Conservation (phyloP, 805 yeast genomes). For the Hanseniaspora guilliermondii region DNA sequence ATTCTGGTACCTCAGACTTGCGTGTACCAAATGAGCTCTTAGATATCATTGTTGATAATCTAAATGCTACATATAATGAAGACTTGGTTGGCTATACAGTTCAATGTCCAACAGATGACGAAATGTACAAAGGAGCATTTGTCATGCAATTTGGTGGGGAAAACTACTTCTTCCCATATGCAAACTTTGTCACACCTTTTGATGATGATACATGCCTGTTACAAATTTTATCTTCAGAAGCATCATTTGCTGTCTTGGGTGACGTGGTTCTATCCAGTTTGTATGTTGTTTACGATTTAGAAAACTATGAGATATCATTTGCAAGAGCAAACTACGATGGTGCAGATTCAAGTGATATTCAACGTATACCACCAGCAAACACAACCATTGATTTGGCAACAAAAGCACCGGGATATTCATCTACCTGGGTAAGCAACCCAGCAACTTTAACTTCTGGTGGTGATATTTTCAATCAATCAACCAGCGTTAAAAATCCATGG, state of each 20-base stretch:
- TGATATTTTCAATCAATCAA: conserved; percentile 19
- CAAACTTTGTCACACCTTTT: conserved; percentile 31
- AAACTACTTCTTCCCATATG: conserved; percentile 30
- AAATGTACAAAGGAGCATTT: conserved; percentile 16
- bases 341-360: conserved; percentile 21
- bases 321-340: conserved; percentile 37
- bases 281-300: conserved; percentile 54
- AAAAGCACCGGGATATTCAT: conserved; percentile 36
- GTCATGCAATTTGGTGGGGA: conserved; percentile 48
- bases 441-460: conserved; percentile 22
- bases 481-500: background rate
- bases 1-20: conserved; percentile 40
- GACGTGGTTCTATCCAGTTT: conserved; percentile 46
- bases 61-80: conserved; percentile 36
- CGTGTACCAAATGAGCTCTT: background rate
- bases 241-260: conserved; percentile 33
- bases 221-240: background rate
- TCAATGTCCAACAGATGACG: conserved; percentile 31
- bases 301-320: conserved; percentile 33
- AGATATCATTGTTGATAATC: background rate
- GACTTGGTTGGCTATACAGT: conserved; percentile 34
- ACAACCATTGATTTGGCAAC: conserved; percentile 36
- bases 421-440: conserved; percentile 28
- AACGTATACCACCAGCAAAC: conserved; percentile 16
- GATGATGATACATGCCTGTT: background rate